These are phyloP conservation scores for Cystobasidium slooffiae DNA, from an alignment of 1,284 basidiomycete species.

Conservation along the genomic window DNA sequence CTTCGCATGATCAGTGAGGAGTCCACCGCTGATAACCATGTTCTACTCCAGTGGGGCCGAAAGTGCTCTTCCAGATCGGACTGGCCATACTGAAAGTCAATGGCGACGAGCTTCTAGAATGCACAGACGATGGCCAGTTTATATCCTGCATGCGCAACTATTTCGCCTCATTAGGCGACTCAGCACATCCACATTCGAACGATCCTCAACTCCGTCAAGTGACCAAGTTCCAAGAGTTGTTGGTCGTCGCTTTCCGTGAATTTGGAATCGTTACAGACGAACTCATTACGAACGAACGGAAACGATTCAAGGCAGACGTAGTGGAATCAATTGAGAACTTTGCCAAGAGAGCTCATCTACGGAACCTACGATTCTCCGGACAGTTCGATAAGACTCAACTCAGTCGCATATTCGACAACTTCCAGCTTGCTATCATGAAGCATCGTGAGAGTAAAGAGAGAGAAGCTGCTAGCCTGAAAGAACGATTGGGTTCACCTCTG, in stretches of 20 bases:
- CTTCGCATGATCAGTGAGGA: too few species aligned
- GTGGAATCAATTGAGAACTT: slow-evolving; percentile 93
- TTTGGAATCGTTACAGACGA: slow-evolving; percentile 96
- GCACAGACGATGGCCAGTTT: slow-evolving; percentile 97
- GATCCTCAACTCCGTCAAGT: slow-evolving; percentile 92
- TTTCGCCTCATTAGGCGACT: slow-evolving; percentile 90
- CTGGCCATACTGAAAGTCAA: slow-evolving; percentile 97
- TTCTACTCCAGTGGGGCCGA: slow-evolving; percentile 82
- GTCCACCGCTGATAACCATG: too few species aligned
- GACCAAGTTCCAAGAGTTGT: slow-evolving; percentile 94
- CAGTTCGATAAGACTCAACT: slow-evolving; percentile 86
- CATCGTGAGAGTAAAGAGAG: slow-evolving; percentile 45
- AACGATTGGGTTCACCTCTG: neutral
- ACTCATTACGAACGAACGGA: slow-evolving; percentile 84
- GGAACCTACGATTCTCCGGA: slow-evolving; percentile 82
- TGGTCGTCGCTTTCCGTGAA: slow-evolving; percentile 91
- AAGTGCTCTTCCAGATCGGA: slow-evolving; percentile 93
- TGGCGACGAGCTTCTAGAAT: slow-evolving; percentile 87
- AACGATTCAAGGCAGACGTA: slow-evolving; percentile 85
- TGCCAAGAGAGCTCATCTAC: slow-evolving; percentile 89
- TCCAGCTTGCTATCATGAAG: slow-evolving; percentile 57
- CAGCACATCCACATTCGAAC: slow-evolving; percentile 85
- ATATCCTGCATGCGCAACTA: slow-evolving; percentile 94
- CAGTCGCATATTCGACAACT: slow-evolving; percentile 86
- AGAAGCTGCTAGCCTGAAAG: slow-evolving; percentile 23